Evolutionary conservation across 2,329 filamentous ascomycete genomes (phyloP), one percentile per base, ranked within the genome.

Genomic region (Rhexocercosporidium sp.): DNA sequence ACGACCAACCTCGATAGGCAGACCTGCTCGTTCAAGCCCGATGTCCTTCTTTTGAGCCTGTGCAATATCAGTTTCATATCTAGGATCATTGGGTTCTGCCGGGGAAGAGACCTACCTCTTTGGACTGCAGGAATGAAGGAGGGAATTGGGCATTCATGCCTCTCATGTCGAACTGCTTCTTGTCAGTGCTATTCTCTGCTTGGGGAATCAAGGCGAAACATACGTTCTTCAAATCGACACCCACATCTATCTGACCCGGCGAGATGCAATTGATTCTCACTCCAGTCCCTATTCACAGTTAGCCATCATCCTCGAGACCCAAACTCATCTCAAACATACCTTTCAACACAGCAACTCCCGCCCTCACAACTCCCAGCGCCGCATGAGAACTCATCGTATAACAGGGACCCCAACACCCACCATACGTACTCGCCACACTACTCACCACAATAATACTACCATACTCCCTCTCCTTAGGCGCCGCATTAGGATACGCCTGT

Each of bases 361-460:
- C 81, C 66, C 83, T 79, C 1, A 90, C 88, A 0, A 89, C 86
- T 0, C 88, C 87, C 18, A 90, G 76, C 2, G 86, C 86, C 0
- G 88, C 87, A 73, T 89, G 87, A 8, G 81, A 82, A 8, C 81
- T 81, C 84, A 90, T 88, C 0, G 86, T 89, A 67, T 86, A 88
- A n/a, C 81, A 83, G 0, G 86, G 85, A 0, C 86, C 86, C 85
- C 86, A 88, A 73, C 85, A 87, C 49, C 82, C 72, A 8, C 86
- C 87, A 69, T 87, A 85, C 25, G 83, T 84, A 29, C 82, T 84
- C 1, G 87, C 87, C 0, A 88, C 85, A 53, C 80, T 83, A 20
- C 82, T 83, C 2, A 90, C 85, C n/a, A 90, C 86, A 51, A 90
- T 82, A 66, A 90, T 88, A 70, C 82, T 85, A 2, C 87, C 87